These are phyloP conservation scores for Byssochlamys sp. DNA, from an alignment of 2,329 filamentous ascomycete genomes.

Conservation along the genomic window DNA sequence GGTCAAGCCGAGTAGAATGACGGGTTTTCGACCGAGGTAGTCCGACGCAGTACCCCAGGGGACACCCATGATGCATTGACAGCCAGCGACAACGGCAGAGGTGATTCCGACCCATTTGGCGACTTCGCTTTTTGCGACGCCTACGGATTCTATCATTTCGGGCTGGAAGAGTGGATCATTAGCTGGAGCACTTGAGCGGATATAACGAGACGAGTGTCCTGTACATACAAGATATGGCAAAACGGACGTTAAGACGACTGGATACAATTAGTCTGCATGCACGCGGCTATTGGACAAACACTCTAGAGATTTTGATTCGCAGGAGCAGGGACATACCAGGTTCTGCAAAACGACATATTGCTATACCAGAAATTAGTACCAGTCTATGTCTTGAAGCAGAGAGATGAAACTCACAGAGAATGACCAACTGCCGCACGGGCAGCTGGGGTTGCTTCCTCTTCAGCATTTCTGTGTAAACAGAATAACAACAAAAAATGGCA, in stretches of 20 bases:
- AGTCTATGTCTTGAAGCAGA: slow-evolving; percentile 13
- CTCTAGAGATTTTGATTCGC: slow-evolving; percentile 13
- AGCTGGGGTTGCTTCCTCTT: slow-evolving; percentile 46
- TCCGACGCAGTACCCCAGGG: slow-evolving; percentile 72
- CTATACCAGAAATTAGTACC: slow-evolving; percentile 32
- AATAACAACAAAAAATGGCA: not conserved
- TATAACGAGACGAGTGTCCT: slow-evolving; percentile 1
- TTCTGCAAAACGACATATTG: slow-evolving; percentile 69
- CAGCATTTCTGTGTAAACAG: slow-evolving; percentile 5
- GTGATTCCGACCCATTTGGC: slow-evolving; percentile 73
- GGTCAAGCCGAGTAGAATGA: slow-evolving; percentile 62
- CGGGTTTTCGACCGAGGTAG: slow-evolving; percentile 67
- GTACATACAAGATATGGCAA: slow-evolving; percentile 47
- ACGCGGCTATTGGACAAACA: slow-evolving; percentile 1
- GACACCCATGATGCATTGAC: slow-evolving; percentile 62
- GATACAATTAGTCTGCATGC: not conserved
- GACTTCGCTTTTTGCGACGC: slow-evolving; percentile 56
- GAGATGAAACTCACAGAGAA: slow-evolving; percentile 52
- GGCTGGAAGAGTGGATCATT: slow-evolving; percentile 40
- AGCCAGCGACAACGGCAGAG: slow-evolving; percentile 61
- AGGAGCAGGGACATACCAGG: slow-evolving; percentile 43
- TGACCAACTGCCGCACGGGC: slow-evolving; percentile 65
- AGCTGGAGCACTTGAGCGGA: slow-evolving; percentile 1
- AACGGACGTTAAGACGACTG: slow-evolving; percentile 57
- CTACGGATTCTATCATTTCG: slow-evolving; percentile 75